Evolutionary conservation across 164 flowering plant species (phyloP).

Genomic region (Aristolochia contorta): DNA sequence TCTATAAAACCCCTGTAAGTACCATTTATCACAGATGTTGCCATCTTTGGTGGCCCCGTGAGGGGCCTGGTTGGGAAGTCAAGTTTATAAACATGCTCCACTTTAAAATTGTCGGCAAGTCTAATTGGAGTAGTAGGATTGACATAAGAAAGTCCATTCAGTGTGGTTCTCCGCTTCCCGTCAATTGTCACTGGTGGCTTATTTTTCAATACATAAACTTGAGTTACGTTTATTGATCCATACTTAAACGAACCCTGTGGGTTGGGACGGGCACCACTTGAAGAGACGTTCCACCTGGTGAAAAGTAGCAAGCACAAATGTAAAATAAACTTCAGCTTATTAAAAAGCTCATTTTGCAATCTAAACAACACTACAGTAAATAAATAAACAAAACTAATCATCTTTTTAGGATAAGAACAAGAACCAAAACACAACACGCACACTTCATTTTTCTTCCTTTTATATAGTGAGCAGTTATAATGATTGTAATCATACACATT

Average conservation of each 20-base stretch:
- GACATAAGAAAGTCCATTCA: slow-evolving; percentile 69
- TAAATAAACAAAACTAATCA: no score
- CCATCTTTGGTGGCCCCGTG: slow-evolving; percentile 50
- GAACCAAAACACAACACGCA: no score
- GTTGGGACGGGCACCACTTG: slow-evolving; percentile 97
- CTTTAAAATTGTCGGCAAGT: slow-evolving; percentile 63
- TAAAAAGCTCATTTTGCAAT: neutral
- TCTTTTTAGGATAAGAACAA: no score
- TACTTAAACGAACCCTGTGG: slow-evolving; percentile 95
- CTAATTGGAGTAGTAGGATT: slow-evolving; percentile 75
- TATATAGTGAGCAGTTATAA: no score
- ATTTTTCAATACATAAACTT: slow-evolving; percentile 60
- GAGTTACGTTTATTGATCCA: slow-evolving; percentile 92
- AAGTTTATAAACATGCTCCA: slow-evolving; percentile 69
- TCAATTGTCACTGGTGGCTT: slow-evolving; percentile 51
- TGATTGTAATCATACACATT: neutral
- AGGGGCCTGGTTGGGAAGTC: slow-evolving; percentile 73
- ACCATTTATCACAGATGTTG: slow-evolving; percentile 77
- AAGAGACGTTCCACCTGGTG: slow-evolving; percentile 79
- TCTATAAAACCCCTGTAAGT: slow-evolving; percentile 90
- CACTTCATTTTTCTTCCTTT: no score
- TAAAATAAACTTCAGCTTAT: neutral
- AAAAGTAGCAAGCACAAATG: neutral
- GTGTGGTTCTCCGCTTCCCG: slow-evolving; percentile 56
- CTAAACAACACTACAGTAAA: neutral